Conservation (phyloP, 1,284 basidiomycete species). For the Meripilus lineatus region DNA sequence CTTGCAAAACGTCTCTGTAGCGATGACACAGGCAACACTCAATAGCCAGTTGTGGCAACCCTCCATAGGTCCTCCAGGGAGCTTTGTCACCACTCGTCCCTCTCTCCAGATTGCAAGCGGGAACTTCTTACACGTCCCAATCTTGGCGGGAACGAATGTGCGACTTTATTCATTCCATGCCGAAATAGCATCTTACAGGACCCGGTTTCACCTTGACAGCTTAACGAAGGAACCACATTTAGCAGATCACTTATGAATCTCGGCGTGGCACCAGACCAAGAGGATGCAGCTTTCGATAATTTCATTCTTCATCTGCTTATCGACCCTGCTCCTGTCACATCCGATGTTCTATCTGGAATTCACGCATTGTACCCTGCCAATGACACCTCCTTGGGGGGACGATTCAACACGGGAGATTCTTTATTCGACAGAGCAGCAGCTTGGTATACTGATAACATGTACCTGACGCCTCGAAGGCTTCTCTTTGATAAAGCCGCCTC, state of each 20-base stretch:
- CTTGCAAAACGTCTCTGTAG: constrained; percentile 42
- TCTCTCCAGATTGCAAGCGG: constrained; percentile 43
- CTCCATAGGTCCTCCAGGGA: constrained; percentile 46
- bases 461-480: constrained; percentile 40
- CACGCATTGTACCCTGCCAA: constrained; percentile 42
- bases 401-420: constrained; percentile 54
- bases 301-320: constrained; percentile 45
- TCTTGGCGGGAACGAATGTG: constrained; percentile 51
- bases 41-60: constrained; percentile 59
- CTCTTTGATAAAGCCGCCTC: constrained; percentile 43
- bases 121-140: constrained; percentile 50
- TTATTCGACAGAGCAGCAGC: constrained; percentile 50
- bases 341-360: constrained; percentile 33
- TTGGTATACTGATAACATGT: constrained; percentile 58
- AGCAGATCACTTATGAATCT: constrained; percentile 33
- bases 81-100: constrained; percentile 43
- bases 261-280: constrained; percentile 29
- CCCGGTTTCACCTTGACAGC: constrained; percentile 22
- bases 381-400: constrained; percentile 39
- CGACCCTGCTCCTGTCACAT: constrained; percentile 43
- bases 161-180: constrained; percentile 15
- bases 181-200: neutral
- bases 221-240: constrained; percentile 49
- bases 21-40: constrained; percentile 39
- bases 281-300: constrained; percentile 37